phyloP scores from a whole-genome alignment of 768 basidiomycete species.

The Boletus vinaceobasis region DNA sequence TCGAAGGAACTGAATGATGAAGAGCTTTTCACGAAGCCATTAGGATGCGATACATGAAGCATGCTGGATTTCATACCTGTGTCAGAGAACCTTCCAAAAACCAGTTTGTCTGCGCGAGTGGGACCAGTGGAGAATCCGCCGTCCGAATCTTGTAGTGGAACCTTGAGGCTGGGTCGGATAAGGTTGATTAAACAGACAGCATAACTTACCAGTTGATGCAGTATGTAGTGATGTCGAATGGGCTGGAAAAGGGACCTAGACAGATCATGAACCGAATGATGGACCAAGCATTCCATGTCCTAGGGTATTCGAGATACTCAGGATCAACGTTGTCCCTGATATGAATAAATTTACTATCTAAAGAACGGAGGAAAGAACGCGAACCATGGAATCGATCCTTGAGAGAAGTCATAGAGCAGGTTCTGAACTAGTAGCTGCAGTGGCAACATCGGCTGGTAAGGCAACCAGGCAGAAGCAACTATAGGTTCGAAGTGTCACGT shows the following conservation, averaged over 20 bases:
- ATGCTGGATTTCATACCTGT: slow-evolving; percentile 24
- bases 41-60: neutral
- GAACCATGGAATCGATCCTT: slow-evolving; percentile 36
- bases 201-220: slow-evolving; percentile 30
- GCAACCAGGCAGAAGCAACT: slow-evolving; percentile 38
- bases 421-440: slow-evolving; percentile 33
- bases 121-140: slow-evolving; percentile 25
- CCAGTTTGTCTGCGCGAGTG: slow-evolving; percentile 36
- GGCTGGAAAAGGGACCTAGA: slow-evolving; percentile 35
- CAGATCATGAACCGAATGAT: slow-evolving; percentile 36
- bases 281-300: slow-evolving; percentile 32
- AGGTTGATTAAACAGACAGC: neutral
- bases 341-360: slow-evolving; percentile 5
- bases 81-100: slow-evolving; percentile 36
- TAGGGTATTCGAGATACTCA: slow-evolving; percentile 33
- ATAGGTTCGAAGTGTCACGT: neutral
- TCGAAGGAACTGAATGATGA: slow-evolving; percentile 33
- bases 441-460: slow-evolving; percentile 37
- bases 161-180: slow-evolving; percentile 13
- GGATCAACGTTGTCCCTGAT: slow-evolving; percentile 37
- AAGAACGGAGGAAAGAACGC: neutral
- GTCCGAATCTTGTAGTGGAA: slow-evolving; percentile 31
- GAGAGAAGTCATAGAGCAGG: slow-evolving; percentile 36
- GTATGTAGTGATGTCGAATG: slow-evolving; percentile 33
- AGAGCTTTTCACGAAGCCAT: slow-evolving; percentile 20